A percentile compares a stretch with the other conserved stretches of the same genome.
Evolutionary conservation across 1,284 basidiomycete species (phyloP).

Genomic region (Heliocybe sulcata): DNA sequence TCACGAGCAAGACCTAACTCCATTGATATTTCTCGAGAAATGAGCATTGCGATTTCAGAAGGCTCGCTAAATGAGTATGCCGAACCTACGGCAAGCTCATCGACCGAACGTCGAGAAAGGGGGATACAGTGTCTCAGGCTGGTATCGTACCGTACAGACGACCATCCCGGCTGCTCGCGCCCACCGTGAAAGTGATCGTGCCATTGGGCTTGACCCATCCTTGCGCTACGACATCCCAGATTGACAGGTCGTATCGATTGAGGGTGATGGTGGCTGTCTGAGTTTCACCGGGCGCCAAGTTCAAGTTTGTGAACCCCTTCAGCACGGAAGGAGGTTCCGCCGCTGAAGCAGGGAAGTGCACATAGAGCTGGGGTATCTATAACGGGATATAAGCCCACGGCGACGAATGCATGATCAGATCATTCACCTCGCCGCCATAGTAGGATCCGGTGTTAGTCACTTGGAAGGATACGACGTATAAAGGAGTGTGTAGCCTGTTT

Average conservation of each 20-base stretch:
- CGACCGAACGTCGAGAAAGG: neutral
- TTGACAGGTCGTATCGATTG: constrained; percentile 33
- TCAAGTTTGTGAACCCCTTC: constrained; percentile 41
- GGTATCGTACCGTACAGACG: constrained; percentile 26
- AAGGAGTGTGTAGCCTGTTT: constrained; percentile 22
- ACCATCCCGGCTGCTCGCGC: constrained; percentile 46
- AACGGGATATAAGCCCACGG: constrained; percentile 50
- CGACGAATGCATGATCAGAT: constrained; percentile 55
- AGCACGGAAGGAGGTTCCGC: constrained; percentile 29
- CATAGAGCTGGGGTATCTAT: constrained; percentile 3
- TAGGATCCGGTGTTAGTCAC: constrained; percentile 26
- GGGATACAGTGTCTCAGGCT: neutral
- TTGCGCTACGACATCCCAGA: constrained; percentile 37
- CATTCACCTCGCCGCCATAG: constrained; percentile 25
- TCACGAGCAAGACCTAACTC: neutral
- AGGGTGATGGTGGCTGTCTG: constrained; percentile 32
- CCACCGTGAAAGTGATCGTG: constrained; percentile 35
- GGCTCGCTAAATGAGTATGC: too few species aligned
- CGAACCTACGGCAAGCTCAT: neutral
- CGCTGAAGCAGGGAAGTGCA: constrained; percentile 1
- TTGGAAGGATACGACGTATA: constrained; percentile 23
- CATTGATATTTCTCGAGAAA: neutral
- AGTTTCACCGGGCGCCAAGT: constrained; percentile 31
- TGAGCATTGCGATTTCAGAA: neutral
- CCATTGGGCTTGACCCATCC: constrained; percentile 39